These are phyloP conservation scores for Parascedosporium putredinis DNA, from an alignment of 2,329 filamentous ascomycete genomes.

Conservation along the genomic window DNA sequence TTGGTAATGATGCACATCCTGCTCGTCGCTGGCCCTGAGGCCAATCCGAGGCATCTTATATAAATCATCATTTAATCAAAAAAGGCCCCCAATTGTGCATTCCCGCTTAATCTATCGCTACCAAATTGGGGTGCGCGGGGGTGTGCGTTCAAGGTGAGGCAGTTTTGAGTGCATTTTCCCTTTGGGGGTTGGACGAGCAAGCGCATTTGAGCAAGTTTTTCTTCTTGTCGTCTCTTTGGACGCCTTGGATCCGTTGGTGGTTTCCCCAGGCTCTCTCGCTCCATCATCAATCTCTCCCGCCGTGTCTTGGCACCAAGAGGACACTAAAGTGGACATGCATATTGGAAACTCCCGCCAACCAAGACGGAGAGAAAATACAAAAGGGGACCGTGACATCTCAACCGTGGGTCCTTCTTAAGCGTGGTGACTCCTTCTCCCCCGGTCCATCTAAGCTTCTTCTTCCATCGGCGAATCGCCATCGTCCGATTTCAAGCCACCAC, in stretches of 20 bases:
- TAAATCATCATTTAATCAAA: not conserved
- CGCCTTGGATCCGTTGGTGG: too few species aligned
- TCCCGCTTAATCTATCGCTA: not conserved
- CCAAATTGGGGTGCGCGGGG: not conserved
- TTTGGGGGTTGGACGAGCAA: not conserved
- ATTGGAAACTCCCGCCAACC: too few species aligned
- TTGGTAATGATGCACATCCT: too few species aligned
- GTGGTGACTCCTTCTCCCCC: too few species aligned
- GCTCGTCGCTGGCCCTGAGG: too few species aligned
- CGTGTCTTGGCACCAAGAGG: not conserved
- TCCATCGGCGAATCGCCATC: not conserved
- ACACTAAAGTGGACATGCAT: too few species aligned
- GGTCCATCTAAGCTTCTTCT: not conserved
- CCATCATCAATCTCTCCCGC: too few species aligned
- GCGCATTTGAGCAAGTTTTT: conserved; percentile 3
- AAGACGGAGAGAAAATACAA: too few species aligned
- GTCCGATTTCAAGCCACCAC: not conserved
- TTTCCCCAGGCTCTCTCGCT: too few species aligned
- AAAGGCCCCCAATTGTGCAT: not conserved
- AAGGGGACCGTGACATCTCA: not conserved
- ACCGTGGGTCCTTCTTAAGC: too few species aligned
- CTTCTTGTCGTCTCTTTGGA: not conserved
- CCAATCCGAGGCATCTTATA: not conserved
- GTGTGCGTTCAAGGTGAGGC: not conserved
- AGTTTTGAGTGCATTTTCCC: conserved; percentile 1